Evolutionary conservation across 2,329 filamentous ascomycete genomes (phyloP).

Genomic region (Phyllosticta paracitricarpa): DNA sequence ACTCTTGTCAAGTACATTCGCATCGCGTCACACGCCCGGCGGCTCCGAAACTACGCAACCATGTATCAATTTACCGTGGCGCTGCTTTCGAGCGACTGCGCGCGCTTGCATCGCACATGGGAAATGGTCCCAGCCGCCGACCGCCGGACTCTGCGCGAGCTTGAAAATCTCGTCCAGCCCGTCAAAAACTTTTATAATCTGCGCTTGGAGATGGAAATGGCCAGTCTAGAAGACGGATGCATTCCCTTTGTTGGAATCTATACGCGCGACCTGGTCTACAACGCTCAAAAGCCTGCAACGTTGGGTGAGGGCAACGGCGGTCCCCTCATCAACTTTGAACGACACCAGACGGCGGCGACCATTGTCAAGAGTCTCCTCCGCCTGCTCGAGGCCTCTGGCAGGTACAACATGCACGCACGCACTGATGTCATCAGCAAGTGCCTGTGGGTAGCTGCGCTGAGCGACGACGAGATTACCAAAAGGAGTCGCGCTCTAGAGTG

Average conservation of each 20-base stretch:
- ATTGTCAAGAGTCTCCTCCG: constrained; percentile 72
- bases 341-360: constrained; percentile 63
- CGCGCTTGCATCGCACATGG: constrained; percentile 62
- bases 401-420: constrained; percentile 64
- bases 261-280: constrained; percentile 74
- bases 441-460: constrained; percentile 73
- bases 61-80: constrained; percentile 74
- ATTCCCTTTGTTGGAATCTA: constrained; percentile 77
- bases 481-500: constrained; percentile 12
- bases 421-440: constrained; percentile 71
- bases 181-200: constrained; percentile 69
- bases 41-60: constrained; percentile 72
- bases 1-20: constrained; percentile 76
- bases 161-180: constrained; percentile 66
- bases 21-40: constrained; percentile 65
- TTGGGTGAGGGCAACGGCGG: constrained; percentile 32
- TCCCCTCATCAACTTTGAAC: constrained; percentile 72
- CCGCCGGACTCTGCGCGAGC: constrained; percentile 52
- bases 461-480: constrained; percentile 58
- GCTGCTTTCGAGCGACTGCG: constrained; percentile 61
- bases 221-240: constrained; percentile 57
- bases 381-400: constrained; percentile 67
- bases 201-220: constrained; percentile 68
- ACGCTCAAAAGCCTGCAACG: constrained; percentile 60
- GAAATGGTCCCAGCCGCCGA: constrained; percentile 56